A percentile compares a stretch with the other conserved stretches of the same genome.
Evolutionary conservation across 169 alveolate species (phyloP).

Genomic region (Babesia divergens): DNA sequence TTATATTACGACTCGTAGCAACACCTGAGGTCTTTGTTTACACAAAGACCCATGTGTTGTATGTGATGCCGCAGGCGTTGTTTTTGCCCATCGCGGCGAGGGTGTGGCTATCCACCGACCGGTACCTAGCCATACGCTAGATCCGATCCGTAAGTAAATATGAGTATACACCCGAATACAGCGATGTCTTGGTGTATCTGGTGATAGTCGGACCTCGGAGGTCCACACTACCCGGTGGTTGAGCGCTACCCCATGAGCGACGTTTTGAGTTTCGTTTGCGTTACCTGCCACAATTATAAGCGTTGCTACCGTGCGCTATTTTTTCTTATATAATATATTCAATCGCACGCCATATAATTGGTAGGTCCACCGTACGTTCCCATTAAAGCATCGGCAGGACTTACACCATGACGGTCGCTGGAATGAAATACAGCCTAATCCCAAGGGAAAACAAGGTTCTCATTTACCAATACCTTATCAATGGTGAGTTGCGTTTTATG

Average conservation of each 20-base stretch:
- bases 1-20: too few species aligned
- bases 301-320: background rate
- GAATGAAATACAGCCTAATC: conserved; percentile 73
- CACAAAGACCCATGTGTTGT: too few species aligned
- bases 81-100: background rate
- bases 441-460: conserved; percentile 74
- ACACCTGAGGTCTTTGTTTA: too few species aligned
- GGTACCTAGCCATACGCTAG: background rate
- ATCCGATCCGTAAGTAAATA: too few species aligned
- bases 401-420: conserved; percentile 60
- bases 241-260: conserved; percentile 29
- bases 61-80: background rate
- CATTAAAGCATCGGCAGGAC: conserved; percentile 12
- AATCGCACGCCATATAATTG: background rate
- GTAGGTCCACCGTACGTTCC: background rate
- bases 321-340: background rate
- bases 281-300: too few species aligned
- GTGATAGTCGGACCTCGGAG: background rate
- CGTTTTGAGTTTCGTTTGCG: background rate
- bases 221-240: background rate
- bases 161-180: too few species aligned
- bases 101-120: background rate
- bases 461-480: conserved; percentile 73
- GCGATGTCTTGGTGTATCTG: too few species aligned
- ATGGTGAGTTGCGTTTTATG: conserved; percentile 52